These are phyloP conservation scores for Candolleomyces eurysporus DNA, from an alignment of 768 basidiomycete genomes.

Conservation along the genomic window DNA sequence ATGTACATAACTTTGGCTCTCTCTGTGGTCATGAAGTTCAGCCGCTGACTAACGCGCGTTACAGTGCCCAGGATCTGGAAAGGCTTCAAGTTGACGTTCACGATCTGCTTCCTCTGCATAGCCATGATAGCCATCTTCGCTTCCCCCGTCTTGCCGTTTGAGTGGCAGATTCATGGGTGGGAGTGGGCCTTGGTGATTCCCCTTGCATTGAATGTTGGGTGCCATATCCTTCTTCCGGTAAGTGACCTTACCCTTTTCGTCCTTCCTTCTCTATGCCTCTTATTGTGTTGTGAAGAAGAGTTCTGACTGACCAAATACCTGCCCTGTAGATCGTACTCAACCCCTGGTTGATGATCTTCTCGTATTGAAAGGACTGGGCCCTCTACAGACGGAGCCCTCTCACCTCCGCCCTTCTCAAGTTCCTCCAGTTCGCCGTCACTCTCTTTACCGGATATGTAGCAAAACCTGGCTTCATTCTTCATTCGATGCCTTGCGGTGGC, in stretches of 20 bases:
- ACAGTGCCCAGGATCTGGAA: conserved; percentile 75
- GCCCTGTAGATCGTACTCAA: conserved; percentile 65
- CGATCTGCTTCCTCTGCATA: conserved; percentile 57
- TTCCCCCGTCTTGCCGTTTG: conserved; percentile 52
- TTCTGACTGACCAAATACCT: conserved; percentile 4
- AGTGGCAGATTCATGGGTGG: conserved; percentile 63
- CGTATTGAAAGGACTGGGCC: conserved; percentile 34
- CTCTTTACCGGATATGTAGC: too few species aligned
- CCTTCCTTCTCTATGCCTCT: neutral
- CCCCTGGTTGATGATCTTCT: conserved; percentile 86
- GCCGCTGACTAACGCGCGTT: neutral
- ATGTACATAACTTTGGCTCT: too few species aligned
- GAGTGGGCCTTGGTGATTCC: conserved; percentile 78
- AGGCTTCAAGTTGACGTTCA: conserved; percentile 74
- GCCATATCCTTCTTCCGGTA: conserved; percentile 72
- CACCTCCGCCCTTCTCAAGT: too few species aligned
- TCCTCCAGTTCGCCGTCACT: too few species aligned
- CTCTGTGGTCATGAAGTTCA: neutral
- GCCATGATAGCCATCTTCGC: conserved; percentile 63
- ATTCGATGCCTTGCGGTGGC: too few species aligned
- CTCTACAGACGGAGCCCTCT: neutral
- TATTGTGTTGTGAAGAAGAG: neutral
- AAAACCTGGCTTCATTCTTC: too few species aligned
- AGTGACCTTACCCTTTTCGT: conserved; percentile 21
- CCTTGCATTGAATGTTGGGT: conserved; percentile 62